These are phyloP conservation scores for Cinchona pubescens DNA, from an alignment of 257 asterid species.

Conservation along the genomic window DNA sequence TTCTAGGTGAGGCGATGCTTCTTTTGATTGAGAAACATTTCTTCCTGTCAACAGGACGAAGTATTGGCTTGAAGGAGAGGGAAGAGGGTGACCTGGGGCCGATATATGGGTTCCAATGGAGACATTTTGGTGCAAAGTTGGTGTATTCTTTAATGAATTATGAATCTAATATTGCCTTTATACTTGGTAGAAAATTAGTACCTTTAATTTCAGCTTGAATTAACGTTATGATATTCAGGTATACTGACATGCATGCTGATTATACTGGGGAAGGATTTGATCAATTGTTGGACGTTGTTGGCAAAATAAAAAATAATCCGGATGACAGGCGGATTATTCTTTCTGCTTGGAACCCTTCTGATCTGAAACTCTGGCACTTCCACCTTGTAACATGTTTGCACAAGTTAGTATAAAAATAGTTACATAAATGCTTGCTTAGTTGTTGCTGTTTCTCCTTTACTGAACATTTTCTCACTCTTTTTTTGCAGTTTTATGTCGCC, in stretches of 20 bases:
- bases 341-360: conserved; percentile 55
- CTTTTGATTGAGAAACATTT: not conserved
- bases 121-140: conserved; percentile 47
- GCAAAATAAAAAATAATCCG: conserved; percentile 42
- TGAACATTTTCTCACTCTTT: not conserved
- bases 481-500: conserved; percentile 43
- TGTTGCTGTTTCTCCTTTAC: not conserved
- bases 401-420: conserved; percentile 27
- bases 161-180: conserved; percentile 1
- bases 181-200: conserved; percentile 2
- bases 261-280: conserved; percentile 47
- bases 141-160: conserved; percentile 9
- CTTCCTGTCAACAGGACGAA: conserved; percentile 20
- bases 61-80: conserved; percentile 45
- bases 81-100: conserved; percentile 57
- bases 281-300: conserved; percentile 39
- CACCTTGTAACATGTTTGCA: conserved; percentile 55
- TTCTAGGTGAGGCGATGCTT: not conserved
- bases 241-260: conserved; percentile 48
- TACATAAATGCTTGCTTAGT: conserved; percentile 10
- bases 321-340: conserved; percentile 46
- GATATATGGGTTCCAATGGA: conserved; percentile 51
- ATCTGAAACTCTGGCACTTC: conserved; percentile 46
- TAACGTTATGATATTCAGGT: conserved; percentile 26
- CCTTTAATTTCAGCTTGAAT: conserved; percentile 7